Base-by-base conservation (phyloP, 305 asterid species). In the Plantago lanceolata region DNA sequence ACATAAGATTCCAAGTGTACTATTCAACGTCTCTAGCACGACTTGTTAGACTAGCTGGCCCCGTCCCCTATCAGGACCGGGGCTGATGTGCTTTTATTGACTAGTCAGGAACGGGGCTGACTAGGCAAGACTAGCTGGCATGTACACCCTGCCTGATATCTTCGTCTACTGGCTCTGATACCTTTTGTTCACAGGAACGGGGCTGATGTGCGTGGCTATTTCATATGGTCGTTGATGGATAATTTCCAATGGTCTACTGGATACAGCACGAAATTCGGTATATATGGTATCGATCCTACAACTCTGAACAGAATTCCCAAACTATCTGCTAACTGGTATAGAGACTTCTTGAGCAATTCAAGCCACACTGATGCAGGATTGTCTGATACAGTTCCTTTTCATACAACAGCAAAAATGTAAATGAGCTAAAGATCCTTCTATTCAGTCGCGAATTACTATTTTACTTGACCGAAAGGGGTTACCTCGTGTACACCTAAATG, bases 141-240 rank as follows among this genome's bases (percentile, higher is more conserved):
- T 3, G 3, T 24, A 24, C 13, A 2, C 31, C 24, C 6, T 26
- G 37, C 59, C 31, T 8, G 26, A 13, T 24, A 33, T 33, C 40
- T 33, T 33, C 9, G 7, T 33, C 40, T 24, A 3, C 3, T 1
- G 28, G 28, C 3, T 21, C n/a, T 20, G 31, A n/a, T 58, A 48
- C 26, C 4, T 58, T 48, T 9, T 43, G 8, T 51, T 43, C 28
- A 66, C 80, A 84, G 95, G 63, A 70, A 82, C 0, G 90, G 90
- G 6, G 93, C 87, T 2, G 85, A 89, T 59, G 90, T 89, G 33
- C 79, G 88, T 0, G 96, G 96, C 20, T 86, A 86, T 58, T 74
- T 86, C 24, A 61, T 86, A 47, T 89, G 96, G 96, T 80, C 85
- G 43, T 77, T 85, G 83, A 66, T 84, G 83, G 95, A 89, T 70